These are phyloP conservation scores for Epithele typhae DNA, from an alignment of 768 basidiomycete genomes.

Conservation along the genomic window DNA sequence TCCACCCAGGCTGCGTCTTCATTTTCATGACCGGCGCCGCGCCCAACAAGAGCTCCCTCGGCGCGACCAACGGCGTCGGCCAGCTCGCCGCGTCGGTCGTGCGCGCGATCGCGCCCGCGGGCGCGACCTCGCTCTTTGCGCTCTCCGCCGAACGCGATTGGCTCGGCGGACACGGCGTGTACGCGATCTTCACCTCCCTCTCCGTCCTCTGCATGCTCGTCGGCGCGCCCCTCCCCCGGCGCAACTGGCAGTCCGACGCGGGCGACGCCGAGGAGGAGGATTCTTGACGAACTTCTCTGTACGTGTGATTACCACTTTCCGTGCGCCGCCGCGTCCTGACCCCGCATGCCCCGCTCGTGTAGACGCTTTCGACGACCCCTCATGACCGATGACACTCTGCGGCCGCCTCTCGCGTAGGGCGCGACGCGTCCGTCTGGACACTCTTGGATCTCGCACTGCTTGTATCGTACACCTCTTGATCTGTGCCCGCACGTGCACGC, in stretches of 20 bases:
- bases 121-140: conserved; percentile 55
- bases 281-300: not conserved
- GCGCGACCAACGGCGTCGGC: conserved; percentile 49
- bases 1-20: conserved; percentile 24
- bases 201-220: conserved; percentile 15
- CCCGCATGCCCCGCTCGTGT: too few species aligned
- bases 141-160: conserved; percentile 42
- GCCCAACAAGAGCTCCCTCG: conserved; percentile 35
- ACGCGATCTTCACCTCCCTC: conserved; percentile 18
- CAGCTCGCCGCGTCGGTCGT: conserved; percentile 48
- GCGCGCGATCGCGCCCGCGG: conserved; percentile 48
- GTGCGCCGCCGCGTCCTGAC: too few species aligned
- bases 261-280: conserved; percentile 2
- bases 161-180: conserved; percentile 43
- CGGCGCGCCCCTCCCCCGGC: conserved; percentile 15
- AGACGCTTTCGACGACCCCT: too few species aligned
- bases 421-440: too few species aligned
- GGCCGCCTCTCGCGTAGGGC: too few species aligned
- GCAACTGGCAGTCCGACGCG: conserved; percentile 16
- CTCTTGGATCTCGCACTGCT: too few species aligned
- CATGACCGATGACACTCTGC: too few species aligned
- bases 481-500: too few species aligned
- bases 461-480: too few species aligned
- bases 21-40: conserved; percentile 29
- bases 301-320: too few species aligned